Evolutionary conservation across 208 protist genomes (phyloP), one percentile per base, ranked within the genome.

Genomic region (Phytomonas sp.): DNA sequence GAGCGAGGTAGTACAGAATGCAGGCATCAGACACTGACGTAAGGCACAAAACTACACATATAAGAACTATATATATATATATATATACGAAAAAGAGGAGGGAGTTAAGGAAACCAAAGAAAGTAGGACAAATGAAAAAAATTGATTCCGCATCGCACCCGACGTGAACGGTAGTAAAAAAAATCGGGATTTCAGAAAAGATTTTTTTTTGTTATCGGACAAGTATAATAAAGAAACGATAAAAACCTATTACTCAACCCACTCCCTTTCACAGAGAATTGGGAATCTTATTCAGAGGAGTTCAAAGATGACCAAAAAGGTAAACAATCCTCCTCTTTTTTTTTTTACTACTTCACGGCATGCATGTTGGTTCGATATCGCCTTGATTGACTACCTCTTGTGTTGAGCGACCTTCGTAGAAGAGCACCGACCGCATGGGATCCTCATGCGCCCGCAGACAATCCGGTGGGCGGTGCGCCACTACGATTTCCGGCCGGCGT

Each of bases 401-500:
- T 16, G 40, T 49, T 49, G 40, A 49, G 14, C 40, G 19, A 16
- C 40, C 12, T 16, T 49, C 14, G 40, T 3, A 49, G 40, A 49
- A 12, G 40, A 49, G 14, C 12, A 49, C 14, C 19, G 6, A 12
- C 40, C 14, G 40, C 40, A 19, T 49, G 6, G 40, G 63, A 16
- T 70, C 34, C 31, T 75, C 71, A 30, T 70, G 56, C 31, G 75
- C 72, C 37, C 69, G 86, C n/a, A 91, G 78, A 31, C 80, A 82
- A 59, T 90, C 75, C 60, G 77, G 78, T 4, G 64, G 69, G 4
- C 74, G 70, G 3, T 70, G 81, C 0, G 82, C 84, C 14, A 49
- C 40, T 12, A 49, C 40, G 2, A 49, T 19, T 49, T 49, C 40
- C 40, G 40, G 12, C 40, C 19, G 7, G 40, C 14, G 40, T 23